Evolutionary conservation across 768 basidiomycete genomes (phyloP).

Genomic region (Boletus subparvulus): DNA sequence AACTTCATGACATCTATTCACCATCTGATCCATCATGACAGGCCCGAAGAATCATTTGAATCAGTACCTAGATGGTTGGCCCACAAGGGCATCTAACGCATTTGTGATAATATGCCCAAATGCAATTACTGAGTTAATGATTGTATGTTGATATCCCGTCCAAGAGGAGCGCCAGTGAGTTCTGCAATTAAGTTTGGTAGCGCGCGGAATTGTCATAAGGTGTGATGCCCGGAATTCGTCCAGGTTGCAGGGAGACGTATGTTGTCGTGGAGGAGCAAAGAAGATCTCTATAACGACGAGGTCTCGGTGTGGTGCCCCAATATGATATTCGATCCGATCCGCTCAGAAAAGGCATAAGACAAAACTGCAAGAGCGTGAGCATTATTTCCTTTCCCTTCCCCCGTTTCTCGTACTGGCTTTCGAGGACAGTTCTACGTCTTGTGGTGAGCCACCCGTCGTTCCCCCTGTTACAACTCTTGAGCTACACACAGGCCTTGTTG

Average conservation of each 20-base stretch:
- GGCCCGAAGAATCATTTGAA: slow-evolving; percentile 58
- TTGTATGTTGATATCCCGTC: background rate
- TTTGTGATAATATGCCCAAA: background rate
- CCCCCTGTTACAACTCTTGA: background rate
- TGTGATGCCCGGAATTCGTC: too few relatives aligned
- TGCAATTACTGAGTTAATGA: background rate
- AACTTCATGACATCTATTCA: slow-evolving; percentile 3
- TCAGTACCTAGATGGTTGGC: slow-evolving; percentile 69
- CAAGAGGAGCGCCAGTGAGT: too few relatives aligned
- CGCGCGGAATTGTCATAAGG: too few relatives aligned
- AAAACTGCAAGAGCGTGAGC: background rate
- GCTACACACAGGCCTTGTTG: background rate
- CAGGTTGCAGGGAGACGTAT: too few relatives aligned
- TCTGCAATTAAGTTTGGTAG: too few relatives aligned
- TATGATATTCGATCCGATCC: background rate
- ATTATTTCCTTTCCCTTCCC: background rate
- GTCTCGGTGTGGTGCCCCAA: background rate
- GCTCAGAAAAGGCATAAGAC: background rate
- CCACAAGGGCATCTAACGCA: slow-evolving; percentile 36
- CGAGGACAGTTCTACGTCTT: background rate
- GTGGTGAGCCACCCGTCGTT: background rate
- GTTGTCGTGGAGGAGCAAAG: too few relatives aligned
- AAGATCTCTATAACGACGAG: background rate
- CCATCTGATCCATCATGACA: slow-evolving; percentile 46
- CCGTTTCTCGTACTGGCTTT: slow-evolving; percentile 1